Conservation (phyloP, 305 asterid genomes). For the Coffea humblotiana region DNA sequence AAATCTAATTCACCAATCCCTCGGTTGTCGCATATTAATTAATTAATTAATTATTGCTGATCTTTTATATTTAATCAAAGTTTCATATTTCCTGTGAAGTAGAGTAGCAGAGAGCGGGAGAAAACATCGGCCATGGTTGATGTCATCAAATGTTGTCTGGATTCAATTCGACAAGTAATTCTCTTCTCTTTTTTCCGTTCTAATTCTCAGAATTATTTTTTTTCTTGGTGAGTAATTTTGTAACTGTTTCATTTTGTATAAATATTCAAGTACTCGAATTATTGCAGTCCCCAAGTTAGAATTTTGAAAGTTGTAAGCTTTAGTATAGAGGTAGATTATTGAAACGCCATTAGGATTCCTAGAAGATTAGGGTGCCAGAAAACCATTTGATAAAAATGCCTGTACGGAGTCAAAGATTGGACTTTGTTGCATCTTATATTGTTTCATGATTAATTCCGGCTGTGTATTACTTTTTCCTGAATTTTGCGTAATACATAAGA, state of each 20-base stretch:
- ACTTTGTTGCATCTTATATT: background rate
- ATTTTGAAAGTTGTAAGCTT: background rate
- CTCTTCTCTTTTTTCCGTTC: background rate
- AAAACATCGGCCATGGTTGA: slow-evolving; percentile 56
- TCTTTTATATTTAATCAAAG: background rate
- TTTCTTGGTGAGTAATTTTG: background rate
- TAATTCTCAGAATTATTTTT: background rate
- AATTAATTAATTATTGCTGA: no score
- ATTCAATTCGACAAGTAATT: slow-evolving; percentile 80
- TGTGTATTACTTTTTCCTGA: background rate
- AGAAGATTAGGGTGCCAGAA: background rate
- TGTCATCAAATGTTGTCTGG: slow-evolving; percentile 82
- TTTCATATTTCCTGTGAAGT: background rate
- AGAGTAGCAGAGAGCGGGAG: background rate
- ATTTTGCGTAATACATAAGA: background rate
- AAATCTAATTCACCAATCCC: background rate
- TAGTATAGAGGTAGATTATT: background rate
- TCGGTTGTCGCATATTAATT: no score
- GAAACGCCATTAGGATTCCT: background rate
- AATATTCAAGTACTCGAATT: background rate
- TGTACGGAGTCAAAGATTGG: background rate
- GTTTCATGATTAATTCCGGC: background rate
- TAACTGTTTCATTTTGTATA: background rate
- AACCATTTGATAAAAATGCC: background rate
- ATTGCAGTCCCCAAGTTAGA: background rate